Conservation (phyloP, 805 yeast genomes). For the Pichia eremophila region DNA sequence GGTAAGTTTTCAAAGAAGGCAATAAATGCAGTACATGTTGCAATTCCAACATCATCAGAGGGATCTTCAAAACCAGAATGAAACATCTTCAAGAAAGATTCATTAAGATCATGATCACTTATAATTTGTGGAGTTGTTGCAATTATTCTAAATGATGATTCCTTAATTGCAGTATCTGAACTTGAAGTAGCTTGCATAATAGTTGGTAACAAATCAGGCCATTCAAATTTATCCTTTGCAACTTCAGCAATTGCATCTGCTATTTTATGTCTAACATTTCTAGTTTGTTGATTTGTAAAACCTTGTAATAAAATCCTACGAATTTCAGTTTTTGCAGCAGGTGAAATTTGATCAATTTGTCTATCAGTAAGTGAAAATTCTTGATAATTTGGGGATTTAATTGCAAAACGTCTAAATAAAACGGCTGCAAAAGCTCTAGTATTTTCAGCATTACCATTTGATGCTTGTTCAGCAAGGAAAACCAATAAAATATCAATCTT, state of each 20-base stretch:
- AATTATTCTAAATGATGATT: slow-evolving; percentile 83
- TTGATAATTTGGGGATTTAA: slow-evolving; percentile 62
- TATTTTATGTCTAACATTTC: slow-evolving; percentile 77
- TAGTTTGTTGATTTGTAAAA: slow-evolving; percentile 57
- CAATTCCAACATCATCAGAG: slow-evolving; percentile 76
- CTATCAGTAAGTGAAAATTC: slow-evolving; percentile 59
- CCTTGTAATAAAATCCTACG: slow-evolving; percentile 64
- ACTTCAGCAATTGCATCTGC: slow-evolving; percentile 93
- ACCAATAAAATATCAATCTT: slow-evolving; percentile 63
- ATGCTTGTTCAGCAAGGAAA: slow-evolving; percentile 75
- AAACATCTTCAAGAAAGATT: slow-evolving; percentile 56
- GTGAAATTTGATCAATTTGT: slow-evolving; percentile 62
- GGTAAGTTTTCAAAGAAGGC: slow-evolving; percentile 80
- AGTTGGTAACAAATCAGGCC: slow-evolving; percentile 76
- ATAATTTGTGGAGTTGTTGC: slow-evolving; percentile 76
- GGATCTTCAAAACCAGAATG: slow-evolving; percentile 72
- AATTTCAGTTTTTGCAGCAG: slow-evolving; percentile 50
- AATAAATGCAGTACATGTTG: slow-evolving; percentile 88
- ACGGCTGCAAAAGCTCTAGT: slow-evolving; percentile 74
- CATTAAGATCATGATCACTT: slow-evolving; percentile 32
- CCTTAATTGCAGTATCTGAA: slow-evolving; percentile 61
- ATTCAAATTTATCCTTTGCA: slow-evolving; percentile 60
- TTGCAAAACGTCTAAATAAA: slow-evolving; percentile 77
- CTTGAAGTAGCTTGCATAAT: slow-evolving; percentile 50
- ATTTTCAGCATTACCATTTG: slow-evolving; percentile 50